Base-by-base conservation (phyloP, 2,329 filamentous ascomycete genomes). In the Claviceps pusilla region DNA sequence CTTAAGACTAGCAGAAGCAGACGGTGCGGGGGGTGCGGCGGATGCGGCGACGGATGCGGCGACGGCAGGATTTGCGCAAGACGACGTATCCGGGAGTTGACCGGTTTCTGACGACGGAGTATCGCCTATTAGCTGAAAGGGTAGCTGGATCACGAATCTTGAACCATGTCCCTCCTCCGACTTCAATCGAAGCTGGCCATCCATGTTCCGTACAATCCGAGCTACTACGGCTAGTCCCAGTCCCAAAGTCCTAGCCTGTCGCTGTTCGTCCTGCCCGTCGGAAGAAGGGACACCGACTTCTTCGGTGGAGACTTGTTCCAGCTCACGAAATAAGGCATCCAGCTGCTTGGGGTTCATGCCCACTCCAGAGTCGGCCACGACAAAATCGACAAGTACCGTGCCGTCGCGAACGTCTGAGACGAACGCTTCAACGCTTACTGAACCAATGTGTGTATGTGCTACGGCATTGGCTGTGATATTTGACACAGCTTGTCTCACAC, bases 141-240 rank as follows among this genome's bases (percentile, higher is more conserved):
- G 84, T 35, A 95, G 71, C 58, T 87, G 80, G 29, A 95, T 80
- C 24, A 89, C 82, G 59, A 95, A 95, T 52, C 86, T 78, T 19
- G 89, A 90, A 0, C 90, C 89, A 61, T 84, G 86, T 2, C 86
- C 86, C 64, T 86, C 78, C 62, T 93, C 87, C 0, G 89, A 95
- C 62, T 89, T 91, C 1, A 95, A 71, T 1, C 88, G 81, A 35
- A 95, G 68, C 62, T 95, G 89, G 0, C 89, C 90, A 56, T 91
- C 84, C 87, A 95, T 93, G 63, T 89, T 95, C n/a, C 83, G 80
- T 37, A 95, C 76, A 41, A 89, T 87, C 42, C 89, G 80, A 16
- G 87, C 86, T n/a, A 95, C 89, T 12, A 94, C 76, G 0, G 89
- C 89, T n/a, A 95, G 75, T 0, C 89, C 90, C 10, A 95, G 76